Evolutionary conservation across 495 filamentous ascomycete genomes (phyloP).

Genomic region (Xylaria cubensis): DNA sequence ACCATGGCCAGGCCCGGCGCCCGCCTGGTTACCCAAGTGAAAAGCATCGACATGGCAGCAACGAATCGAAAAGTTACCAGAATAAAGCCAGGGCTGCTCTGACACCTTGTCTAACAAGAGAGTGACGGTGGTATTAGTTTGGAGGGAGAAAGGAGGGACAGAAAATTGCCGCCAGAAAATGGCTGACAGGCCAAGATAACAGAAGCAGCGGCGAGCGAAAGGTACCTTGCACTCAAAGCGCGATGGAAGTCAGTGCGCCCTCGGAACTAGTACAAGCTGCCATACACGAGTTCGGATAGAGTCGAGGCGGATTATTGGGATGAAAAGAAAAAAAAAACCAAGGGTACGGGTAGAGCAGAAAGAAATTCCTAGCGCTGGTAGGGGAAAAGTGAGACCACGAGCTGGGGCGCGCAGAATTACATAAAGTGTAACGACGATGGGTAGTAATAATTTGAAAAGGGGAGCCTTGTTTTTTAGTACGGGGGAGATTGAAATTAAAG

Average conservation of each 20-base stretch:
- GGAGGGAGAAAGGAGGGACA: slow-evolving; percentile 34
- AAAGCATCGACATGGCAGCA: slow-evolving; percentile 50
- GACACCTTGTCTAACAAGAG: slow-evolving; percentile 18
- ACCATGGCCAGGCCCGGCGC: slow-evolving; percentile 58
- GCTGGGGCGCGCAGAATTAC: slow-evolving; percentile 41
- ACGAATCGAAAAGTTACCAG: slow-evolving; percentile 31
- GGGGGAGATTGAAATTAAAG: slow-evolving; percentile 41
- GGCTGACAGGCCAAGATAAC: slow-evolving; percentile 19
- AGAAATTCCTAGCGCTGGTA: slow-evolving; percentile 38
- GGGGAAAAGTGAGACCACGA: slow-evolving; percentile 33
- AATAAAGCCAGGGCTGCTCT: slow-evolving; percentile 3
- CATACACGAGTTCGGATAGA: slow-evolving; percentile 24
- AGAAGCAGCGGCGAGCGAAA: slow-evolving; percentile 21
- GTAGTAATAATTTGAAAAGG: slow-evolving; percentile 47
- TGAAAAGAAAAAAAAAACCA: slow-evolving; percentile 31
- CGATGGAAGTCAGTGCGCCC: slow-evolving; percentile 40
- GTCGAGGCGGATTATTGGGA: slow-evolving; percentile 29
- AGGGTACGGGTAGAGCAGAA: slow-evolving; percentile 26
- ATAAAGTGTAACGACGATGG: slow-evolving; percentile 42
- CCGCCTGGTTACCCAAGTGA: slow-evolving; percentile 55
- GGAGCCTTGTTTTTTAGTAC: slow-evolving; percentile 48
- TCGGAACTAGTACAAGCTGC: slow-evolving; percentile 29
- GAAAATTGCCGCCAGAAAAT: slow-evolving; percentile 15
- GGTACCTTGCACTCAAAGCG: slow-evolving; percentile 23
- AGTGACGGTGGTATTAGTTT: slow-evolving; percentile 25